These are phyloP conservation scores for Madurella fahalii DNA, from an alignment of 2,329 filamentous ascomycete species.

Conservation along the genomic window DNA sequence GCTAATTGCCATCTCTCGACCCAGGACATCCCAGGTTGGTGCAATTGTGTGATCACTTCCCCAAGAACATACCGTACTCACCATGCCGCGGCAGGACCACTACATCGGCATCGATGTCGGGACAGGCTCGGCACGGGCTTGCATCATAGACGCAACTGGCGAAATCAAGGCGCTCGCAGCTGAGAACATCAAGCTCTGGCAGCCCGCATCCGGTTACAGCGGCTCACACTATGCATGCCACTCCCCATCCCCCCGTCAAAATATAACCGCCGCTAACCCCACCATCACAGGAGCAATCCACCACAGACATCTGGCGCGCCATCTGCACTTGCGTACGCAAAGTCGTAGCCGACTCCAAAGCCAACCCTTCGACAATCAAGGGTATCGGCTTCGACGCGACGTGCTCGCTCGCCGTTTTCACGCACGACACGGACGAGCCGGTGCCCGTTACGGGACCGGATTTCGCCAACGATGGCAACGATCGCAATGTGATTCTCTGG, in stretches of 20 bases:
- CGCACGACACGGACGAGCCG: conserved; percentile 83
- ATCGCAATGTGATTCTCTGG: conserved; percentile 96
- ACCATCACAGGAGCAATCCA: conserved; percentile 80
- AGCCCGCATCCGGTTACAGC: conserved; percentile 64
- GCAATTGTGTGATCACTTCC: not conserved
- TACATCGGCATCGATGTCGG: conserved; percentile 69
- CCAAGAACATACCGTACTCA: not conserved
- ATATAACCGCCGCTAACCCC: not conserved
- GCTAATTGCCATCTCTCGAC: not conserved
- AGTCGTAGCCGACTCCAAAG: conserved; percentile 75
- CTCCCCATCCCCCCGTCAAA: not conserved
- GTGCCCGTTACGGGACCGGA: conserved; percentile 84
- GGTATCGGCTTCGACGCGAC: conserved; percentile 98
- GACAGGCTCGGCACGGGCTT: conserved; percentile 90
- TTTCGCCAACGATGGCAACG: conserved; percentile 74
- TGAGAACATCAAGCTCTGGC: conserved; percentile 75
- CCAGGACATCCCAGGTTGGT: conserved; percentile 17
- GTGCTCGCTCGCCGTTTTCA: conserved; percentile 93
- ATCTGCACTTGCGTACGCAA: conserved; percentile 85
- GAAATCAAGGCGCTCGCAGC: conserved; percentile 77
- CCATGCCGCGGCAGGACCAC: conserved; percentile 4
- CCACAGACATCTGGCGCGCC: conserved; percentile 91
- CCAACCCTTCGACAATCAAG: conserved; percentile 70
- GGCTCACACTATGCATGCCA: conserved; percentile 55
- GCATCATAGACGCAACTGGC: conserved; percentile 87